These are phyloP conservation scores for Staphylotrichum tortipilum DNA, from an alignment of 495 filamentous ascomycete species.

Conservation along the genomic window DNA sequence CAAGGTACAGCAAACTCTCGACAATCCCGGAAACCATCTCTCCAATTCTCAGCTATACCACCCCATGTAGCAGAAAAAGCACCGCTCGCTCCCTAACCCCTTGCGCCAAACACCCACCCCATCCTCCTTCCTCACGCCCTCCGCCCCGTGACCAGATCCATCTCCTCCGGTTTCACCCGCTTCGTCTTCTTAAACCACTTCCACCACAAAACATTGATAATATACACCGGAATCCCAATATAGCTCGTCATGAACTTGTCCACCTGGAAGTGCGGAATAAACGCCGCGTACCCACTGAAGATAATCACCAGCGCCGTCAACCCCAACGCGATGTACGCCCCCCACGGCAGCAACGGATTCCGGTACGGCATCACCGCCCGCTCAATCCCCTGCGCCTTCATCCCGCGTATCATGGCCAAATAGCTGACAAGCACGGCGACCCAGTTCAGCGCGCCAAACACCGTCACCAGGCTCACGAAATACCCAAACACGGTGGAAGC, in stretches of 20 bases:
- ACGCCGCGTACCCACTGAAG: slow-evolving; percentile 60
- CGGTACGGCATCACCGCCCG: slow-evolving; percentile 58
- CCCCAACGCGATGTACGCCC: slow-evolving; percentile 57
- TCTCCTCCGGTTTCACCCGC: slow-evolving; percentile 24
- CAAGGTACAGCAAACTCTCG: too few relatives aligned
- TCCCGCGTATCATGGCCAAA: slow-evolving; percentile 68
- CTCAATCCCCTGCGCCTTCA: slow-evolving; percentile 62
- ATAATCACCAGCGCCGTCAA: slow-evolving; percentile 70
- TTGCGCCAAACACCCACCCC: neutral
- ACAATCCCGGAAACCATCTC: too few relatives aligned
- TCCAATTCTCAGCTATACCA: too few relatives aligned
- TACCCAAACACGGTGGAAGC: slow-evolving; percentile 67
- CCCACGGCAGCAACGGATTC: slow-evolving; percentile 59
- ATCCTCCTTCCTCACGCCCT: slow-evolving; percentile 6
- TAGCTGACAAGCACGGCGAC: slow-evolving; percentile 77
- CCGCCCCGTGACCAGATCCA: slow-evolving; percentile 23
- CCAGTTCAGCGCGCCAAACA: slow-evolving; percentile 76
- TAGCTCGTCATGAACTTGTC: slow-evolving; percentile 76
- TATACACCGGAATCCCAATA: slow-evolving; percentile 70
- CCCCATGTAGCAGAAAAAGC: too few relatives aligned
- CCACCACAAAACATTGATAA: slow-evolving; percentile 39
- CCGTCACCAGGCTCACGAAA: slow-evolving; percentile 77
- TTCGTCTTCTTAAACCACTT: slow-evolving; percentile 28
- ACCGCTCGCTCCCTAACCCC: neutral
- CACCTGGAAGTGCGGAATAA: slow-evolving; percentile 52